Conservation (phyloP, 1,139 yeast species). For the Zygoascus sp. region DNA sequence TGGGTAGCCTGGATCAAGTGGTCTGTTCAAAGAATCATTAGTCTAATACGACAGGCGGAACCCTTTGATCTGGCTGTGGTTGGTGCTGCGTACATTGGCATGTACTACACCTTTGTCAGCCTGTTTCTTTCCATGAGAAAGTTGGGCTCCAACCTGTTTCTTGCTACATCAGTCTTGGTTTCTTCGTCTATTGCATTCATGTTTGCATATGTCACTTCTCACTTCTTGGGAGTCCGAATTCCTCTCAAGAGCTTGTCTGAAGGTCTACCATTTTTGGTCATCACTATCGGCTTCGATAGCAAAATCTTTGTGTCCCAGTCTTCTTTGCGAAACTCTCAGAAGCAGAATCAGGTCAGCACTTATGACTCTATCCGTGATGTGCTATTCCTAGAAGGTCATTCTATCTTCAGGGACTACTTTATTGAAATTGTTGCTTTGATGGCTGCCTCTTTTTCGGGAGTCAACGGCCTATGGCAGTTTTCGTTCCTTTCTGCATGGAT, state of each 20-base stretch:
- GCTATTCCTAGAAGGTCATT: conserved; percentile 61
- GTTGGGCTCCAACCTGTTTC: conserved; percentile 85
- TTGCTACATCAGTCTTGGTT: conserved; percentile 74
- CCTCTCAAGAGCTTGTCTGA: conserved; percentile 77
- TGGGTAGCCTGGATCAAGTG: conserved; percentile 57
- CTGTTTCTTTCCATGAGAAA: conserved; percentile 75
- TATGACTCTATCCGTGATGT: conserved; percentile 47
- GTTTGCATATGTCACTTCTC: conserved; percentile 69
- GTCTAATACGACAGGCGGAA: conserved; percentile 71
- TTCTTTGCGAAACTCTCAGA: conserved; percentile 39
- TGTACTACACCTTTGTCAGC: conserved; percentile 79
- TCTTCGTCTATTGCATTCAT: conserved; percentile 85
- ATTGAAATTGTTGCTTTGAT: conserved; percentile 71
- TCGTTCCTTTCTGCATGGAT: conserved; percentile 74
- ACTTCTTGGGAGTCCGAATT: conserved; percentile 44
- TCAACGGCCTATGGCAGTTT: conserved; percentile 62
- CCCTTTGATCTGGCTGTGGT: conserved; percentile 80
- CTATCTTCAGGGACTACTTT: conserved; percentile 73
- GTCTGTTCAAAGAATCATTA: conserved; percentile 44
- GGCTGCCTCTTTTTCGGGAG: conserved; percentile 71
- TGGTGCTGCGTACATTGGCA: conserved; percentile 78
- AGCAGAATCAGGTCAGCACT: conserved; percentile 34
- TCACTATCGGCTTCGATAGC: conserved; percentile 89
- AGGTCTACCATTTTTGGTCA: conserved; percentile 91
- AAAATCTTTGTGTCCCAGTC: conserved; percentile 71